These are phyloP conservation scores for Backusella luteola DNA, from an alignment of 192 early-diverging fungal species.

Conservation along the genomic window DNA sequence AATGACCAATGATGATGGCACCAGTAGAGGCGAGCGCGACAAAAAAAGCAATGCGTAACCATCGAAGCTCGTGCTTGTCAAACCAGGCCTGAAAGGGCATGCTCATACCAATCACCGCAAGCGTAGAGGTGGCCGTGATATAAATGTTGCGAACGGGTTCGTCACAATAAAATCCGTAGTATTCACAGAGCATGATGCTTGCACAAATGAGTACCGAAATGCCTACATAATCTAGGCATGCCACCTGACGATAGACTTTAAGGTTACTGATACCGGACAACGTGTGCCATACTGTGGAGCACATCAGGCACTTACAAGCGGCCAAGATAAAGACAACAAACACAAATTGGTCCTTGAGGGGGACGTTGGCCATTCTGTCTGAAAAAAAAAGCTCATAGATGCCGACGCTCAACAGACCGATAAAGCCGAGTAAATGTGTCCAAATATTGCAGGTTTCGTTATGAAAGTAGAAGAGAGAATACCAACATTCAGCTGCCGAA, in stretches of 20 bases:
- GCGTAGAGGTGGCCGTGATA: slow-evolving; percentile 43
- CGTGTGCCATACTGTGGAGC: slow-evolving; percentile 61
- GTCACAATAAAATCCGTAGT: slow-evolving; percentile 62
- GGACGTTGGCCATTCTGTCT: slow-evolving; percentile 15
- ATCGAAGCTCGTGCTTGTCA: slow-evolving; percentile 38
- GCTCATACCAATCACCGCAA: slow-evolving; percentile 49
- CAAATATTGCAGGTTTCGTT: slow-evolving; percentile 73
- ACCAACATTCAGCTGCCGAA: slow-evolving; percentile 51
- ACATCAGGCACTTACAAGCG: slow-evolving; percentile 58
- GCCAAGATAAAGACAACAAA: slow-evolving; percentile 60
- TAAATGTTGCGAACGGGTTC: slow-evolving; percentile 44
- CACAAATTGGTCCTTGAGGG: slow-evolving; percentile 42
- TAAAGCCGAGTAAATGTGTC: slow-evolving; percentile 61
- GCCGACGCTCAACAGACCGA: slow-evolving; percentile 56
- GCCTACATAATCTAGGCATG: slow-evolving; percentile 61
- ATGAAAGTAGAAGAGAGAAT: slow-evolving; percentile 63
- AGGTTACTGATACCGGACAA: slow-evolving; percentile 54
- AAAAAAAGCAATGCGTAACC: slow-evolving; percentile 54
- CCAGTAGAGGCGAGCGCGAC: slow-evolving; percentile 50
- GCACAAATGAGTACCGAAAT: slow-evolving; percentile 60
- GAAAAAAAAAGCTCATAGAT: slow-evolving; percentile 49
- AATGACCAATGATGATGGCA: slow-evolving; percentile 48
- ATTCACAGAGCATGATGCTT: slow-evolving; percentile 54
- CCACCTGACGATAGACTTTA: slow-evolving; percentile 45
- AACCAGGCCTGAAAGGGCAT: slow-evolving; percentile 54